Evolutionary conservation across 1,284 basidiomycete genomes (phyloP), one percentile per base, ranked within the genome.

Genomic region (Cutaneotrichosporon curvatum): DNA sequence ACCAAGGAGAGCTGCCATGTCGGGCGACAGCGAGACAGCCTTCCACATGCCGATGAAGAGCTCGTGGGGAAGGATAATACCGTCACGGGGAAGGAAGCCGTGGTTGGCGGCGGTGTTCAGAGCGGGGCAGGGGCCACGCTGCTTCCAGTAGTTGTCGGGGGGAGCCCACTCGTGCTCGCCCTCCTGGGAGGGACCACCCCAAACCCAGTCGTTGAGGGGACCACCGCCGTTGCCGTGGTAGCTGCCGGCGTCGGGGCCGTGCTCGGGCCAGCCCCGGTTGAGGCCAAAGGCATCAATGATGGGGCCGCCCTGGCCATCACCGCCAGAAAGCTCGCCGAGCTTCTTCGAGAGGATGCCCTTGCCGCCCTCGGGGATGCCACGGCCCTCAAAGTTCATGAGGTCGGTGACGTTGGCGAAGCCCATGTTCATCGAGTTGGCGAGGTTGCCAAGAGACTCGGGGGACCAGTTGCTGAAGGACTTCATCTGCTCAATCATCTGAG

Each of bases 71-170:
- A 58, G 62, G 38, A 67, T 57, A 32, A 71, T 52, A 31, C 70
- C 70, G 45, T 50, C 56, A 23, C 61, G 52, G 30, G 53, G 56
- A 21, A 53, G 33, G 53, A 59, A 61, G 36, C 61, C 61, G 51
- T 68, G 63, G 45, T 65, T 67, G 28, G 68, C 68, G 12, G 63
- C 42, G 0, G 63, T 62, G 58, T 70, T 70, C 32, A 71, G 56
- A 23, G 65, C 67, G 4, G 68, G 68, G 51, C 67, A 70, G 10
- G 62, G 60, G 34, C 68, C 67, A 15, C 62, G 60, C 31, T 52
- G 51, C 40, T 65, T 2, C 57, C 53, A 30, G 25, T 28, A 28
- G 25, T 28, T 28, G 8, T 28, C 25, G 8, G 61, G 58, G 5
- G 55, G 50, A 11, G 45, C 30, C 48, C 49, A 66, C 3, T 60